phyloP scores from a whole-genome alignment of 306 rosid genomes.

The Luffa aegyptiaca region DNA sequence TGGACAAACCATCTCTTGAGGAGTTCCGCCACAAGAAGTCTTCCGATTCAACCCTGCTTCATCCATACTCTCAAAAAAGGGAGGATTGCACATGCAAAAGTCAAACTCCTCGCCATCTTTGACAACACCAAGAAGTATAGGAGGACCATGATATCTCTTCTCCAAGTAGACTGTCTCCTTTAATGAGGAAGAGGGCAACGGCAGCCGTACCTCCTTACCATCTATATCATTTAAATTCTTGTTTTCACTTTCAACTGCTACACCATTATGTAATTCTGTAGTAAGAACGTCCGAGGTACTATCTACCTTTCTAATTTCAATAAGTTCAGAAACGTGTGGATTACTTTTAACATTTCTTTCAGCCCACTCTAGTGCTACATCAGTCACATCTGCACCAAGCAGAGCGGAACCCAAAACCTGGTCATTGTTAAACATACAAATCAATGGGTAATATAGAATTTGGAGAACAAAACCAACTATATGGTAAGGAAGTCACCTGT shows the following conservation, averaged over 20 bases:
- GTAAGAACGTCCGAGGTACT: conserved; percentile 10
- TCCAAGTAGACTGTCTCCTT: conserved; percentile 16
- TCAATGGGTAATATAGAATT: not conserved
- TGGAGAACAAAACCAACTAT: not conserved
- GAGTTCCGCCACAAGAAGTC: conserved; percentile 81
- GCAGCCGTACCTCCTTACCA: conserved; percentile 18
- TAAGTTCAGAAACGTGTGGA: conserved; percentile 49
- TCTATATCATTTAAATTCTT: conserved; percentile 7
- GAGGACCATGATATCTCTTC: conserved; percentile 48
- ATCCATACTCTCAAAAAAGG: conserved; percentile 75
- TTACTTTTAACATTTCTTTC: conserved; percentile 48
- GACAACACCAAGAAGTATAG: conserved; percentile 69
- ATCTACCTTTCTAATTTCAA: conserved; percentile 76
- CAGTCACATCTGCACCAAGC: conserved; percentile 53
- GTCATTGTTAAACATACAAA: not conserved
- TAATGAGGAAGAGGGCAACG: conserved; percentile 22
- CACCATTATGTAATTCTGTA: conserved; percentile 15
- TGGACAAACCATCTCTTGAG: conserved; percentile 68
- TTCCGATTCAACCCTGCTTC: conserved; percentile 84
- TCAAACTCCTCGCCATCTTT: conserved; percentile 72
- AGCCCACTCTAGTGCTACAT: conserved; percentile 88
- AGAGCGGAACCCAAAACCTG: conserved; percentile 1
- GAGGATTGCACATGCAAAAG: conserved; percentile 97
- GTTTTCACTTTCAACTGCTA: conserved; percentile 8
- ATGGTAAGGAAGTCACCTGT: conserved; percentile 42